Percentiles rank a stretch among this genome's conserved stretches.
Evolutionary conservation across 2,329 filamentous ascomycete genomes (phyloP).

Genomic region (Scytalidium lignicola): DNA sequence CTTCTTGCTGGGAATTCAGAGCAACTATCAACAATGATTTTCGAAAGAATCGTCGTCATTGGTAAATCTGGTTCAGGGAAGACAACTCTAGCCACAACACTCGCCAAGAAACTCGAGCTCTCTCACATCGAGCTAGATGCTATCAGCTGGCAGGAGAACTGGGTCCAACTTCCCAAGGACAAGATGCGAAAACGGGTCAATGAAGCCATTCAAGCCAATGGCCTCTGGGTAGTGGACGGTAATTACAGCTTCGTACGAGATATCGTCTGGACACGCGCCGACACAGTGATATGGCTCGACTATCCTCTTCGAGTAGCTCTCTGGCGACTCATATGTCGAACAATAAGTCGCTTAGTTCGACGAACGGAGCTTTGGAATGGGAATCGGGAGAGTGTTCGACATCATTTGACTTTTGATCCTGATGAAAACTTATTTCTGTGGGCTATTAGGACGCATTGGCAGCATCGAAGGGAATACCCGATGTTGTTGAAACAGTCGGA

Average conservation of each 20-base stretch:
- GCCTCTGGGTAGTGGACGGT: constrained; percentile 2
- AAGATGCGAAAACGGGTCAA: constrained; percentile 2
- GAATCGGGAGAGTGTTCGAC: background rate
- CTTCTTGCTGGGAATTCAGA: background rate
- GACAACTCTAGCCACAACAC: background rate
- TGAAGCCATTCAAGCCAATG: background rate
- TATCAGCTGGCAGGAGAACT: constrained; percentile 1
- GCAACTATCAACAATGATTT: background rate
- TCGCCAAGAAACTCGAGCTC: background rate
- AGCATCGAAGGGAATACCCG: constrained; percentile 1
- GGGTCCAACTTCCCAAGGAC: background rate
- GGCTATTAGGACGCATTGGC: constrained; percentile 1
- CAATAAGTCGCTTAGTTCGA: constrained; percentile 1
- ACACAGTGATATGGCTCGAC: constrained; percentile 4
- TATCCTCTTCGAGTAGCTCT: constrained; percentile 2
- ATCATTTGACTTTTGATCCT: constrained; percentile 1
- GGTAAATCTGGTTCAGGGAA: constrained; percentile 3
- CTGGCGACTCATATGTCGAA: background rate
- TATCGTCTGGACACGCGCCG: constrained; percentile 1
- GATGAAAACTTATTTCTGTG: constrained; percentile 4
- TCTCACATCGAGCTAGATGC: constrained; percentile 1
- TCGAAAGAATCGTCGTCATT: constrained; percentile 1
- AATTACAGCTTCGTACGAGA: constrained; percentile 1
- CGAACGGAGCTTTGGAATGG: constrained; percentile 3
- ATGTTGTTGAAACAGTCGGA: constrained; percentile 1